A percentile compares a stretch with the other conserved stretches of the same genome.
Conservation (phyloP, 441 rosid species). For the Croton laevigatus region DNA sequence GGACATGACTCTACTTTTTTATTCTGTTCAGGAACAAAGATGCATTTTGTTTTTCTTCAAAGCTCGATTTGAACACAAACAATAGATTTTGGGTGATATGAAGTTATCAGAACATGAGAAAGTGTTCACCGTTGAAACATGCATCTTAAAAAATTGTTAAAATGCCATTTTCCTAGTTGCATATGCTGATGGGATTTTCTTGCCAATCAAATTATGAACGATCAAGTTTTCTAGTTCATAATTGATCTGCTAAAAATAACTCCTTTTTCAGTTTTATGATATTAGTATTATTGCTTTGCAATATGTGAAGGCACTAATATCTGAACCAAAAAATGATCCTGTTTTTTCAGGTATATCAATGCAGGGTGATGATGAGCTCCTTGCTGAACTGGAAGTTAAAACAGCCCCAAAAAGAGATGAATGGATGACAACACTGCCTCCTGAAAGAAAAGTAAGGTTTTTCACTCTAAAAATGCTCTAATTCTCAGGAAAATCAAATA, state of each 20-base stretch:
- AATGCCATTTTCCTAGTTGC: not conserved
- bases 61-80: no score
- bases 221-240: not conserved
- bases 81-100: not conserved
- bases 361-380: constrained; percentile 96
- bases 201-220: not conserved
- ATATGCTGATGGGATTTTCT: not conserved
- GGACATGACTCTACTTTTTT: not conserved
- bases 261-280: not conserved
- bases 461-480: not conserved
- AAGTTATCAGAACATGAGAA: not conserved
- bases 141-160: not conserved
- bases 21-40: not conserved
- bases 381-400: constrained; percentile 67
- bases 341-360: constrained; percentile 73
- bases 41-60: no score
- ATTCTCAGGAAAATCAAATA: no score
- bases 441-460: constrained; percentile 76
- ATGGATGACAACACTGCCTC: constrained; percentile 98
- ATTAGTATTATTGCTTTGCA: not conserved
- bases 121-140: not conserved
- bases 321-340: constrained; percentile 15
- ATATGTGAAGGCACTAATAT: constrained; percentile 8
- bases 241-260: not conserved
- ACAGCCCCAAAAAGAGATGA: constrained; percentile 75